phyloP scores from a whole-genome alignment of 345 rosid species.

The Eucalyptus coolabah region DNA sequence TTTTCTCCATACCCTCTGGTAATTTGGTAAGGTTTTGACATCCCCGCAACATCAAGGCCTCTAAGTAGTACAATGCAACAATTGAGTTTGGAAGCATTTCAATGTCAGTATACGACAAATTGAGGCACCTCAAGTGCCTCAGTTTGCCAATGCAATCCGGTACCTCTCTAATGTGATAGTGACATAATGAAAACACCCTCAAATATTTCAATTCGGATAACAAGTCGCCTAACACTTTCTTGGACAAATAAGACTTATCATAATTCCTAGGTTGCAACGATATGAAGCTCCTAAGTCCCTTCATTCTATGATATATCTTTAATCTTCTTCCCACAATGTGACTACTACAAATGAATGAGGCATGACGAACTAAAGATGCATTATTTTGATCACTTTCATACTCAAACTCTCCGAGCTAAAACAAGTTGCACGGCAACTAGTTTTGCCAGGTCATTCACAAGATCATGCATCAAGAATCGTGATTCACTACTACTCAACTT shows the following conservation, averaged over 20 bases:
- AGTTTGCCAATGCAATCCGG: neutral
- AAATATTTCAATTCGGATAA: neutral
- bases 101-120: neutral
- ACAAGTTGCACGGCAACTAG: neutral
- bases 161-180: neutral
- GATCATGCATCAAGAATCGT: neutral
- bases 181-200: neutral
- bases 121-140: neutral
- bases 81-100: neutral
- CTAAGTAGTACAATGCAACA: no score
- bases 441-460: neutral
- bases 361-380: neutral
- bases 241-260: rapidly evolving
- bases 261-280: rapidly evolving
- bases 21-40: rapidly evolving
- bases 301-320: neutral
- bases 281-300: neutral
- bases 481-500: neutral
- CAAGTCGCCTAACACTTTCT: neutral
- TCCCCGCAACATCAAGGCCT: no score
- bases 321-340: rapidly evolving
- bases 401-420: neutral
- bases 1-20: rapidly evolving
- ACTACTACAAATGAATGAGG: rapidly evolving
- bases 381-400: rapidly evolving